These are phyloP conservation scores for Hymenoscyphus fructigenus DNA, from an alignment of 2,329 filamentous ascomycete genomes.

Conservation along the genomic window DNA sequence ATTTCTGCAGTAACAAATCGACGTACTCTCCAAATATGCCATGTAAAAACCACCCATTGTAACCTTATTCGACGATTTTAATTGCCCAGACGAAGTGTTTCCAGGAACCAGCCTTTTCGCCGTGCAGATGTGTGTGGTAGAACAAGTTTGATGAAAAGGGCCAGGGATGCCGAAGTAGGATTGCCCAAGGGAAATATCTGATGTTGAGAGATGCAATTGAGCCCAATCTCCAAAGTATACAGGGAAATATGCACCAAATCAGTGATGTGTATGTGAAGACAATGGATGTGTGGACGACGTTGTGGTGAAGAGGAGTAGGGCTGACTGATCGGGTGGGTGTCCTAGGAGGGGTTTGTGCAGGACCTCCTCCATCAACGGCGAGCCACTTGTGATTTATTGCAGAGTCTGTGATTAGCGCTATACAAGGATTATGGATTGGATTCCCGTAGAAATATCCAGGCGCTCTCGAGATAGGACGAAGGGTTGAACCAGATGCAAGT, in stretches of 20 bases:
- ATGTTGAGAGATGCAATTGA: conserved; percentile 49
- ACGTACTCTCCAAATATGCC: conserved; percentile 41
- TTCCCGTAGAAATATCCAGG: conserved; percentile 32
- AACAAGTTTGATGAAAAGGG: conserved; percentile 26
- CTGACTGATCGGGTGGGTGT: conserved; percentile 37
- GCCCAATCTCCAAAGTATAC: conserved; percentile 49
- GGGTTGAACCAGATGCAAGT: conserved; percentile 37
- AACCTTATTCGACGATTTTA: conserved; percentile 24
- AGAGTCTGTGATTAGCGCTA: conserved; percentile 37
- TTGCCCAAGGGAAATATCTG: conserved; percentile 26
- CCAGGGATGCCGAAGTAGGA: conserved; percentile 30
- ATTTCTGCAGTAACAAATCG: conserved; percentile 26
- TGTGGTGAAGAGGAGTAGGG: conserved; percentile 38
- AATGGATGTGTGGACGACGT: conserved; percentile 35
- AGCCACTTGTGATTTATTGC: conserved; percentile 67
- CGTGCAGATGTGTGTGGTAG: conserved; percentile 29
- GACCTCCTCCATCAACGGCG: conserved; percentile 50
- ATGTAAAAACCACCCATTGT: conserved; percentile 67
- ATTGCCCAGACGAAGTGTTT: conserved; percentile 15
- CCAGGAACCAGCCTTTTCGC: conserved; percentile 26
- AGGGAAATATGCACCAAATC: conserved; percentile 39
- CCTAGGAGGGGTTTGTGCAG: conserved; percentile 36
- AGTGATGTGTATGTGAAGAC: conserved; percentile 34
- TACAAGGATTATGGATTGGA: conserved; percentile 36
- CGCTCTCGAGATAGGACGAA: conserved; percentile 42